Conservation (phyloP, 2,329 filamentous ascomycete species). For the Phaeoacremonium minimum region DNA sequence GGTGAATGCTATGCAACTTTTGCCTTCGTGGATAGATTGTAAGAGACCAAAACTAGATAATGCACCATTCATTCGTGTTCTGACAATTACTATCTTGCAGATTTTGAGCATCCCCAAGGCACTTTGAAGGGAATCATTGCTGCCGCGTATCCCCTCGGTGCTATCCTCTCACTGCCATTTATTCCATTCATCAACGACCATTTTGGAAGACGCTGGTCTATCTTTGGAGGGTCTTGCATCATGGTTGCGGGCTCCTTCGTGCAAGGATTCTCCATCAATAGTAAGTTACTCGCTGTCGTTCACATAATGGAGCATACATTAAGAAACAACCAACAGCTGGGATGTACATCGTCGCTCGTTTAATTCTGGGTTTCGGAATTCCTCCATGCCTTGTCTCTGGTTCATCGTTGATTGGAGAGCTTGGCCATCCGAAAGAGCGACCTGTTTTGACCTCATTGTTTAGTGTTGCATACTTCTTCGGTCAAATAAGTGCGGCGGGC, state of each 20-base stretch:
- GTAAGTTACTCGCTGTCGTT: background rate
- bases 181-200: constrained; percentile 51
- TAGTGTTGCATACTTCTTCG: constrained; percentile 54
- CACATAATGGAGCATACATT: background rate
- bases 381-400: constrained; percentile 55
- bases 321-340: constrained; percentile 22
- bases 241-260: constrained; percentile 52
- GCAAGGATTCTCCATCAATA: constrained; percentile 35
- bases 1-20: no score
- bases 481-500: constrained; percentile 42
- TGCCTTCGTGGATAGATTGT: no score
- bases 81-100: constrained; percentile 13
- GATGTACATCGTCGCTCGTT: constrained; percentile 58
- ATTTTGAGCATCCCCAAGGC: constrained; percentile 39
- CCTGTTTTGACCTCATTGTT: constrained; percentile 55
- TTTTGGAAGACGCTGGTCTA: constrained; percentile 52
- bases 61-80: background rate
- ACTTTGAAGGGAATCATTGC: constrained; percentile 49
- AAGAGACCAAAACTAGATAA: background rate
- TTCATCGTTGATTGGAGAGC: constrained; percentile 54
- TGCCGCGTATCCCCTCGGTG: constrained; percentile 56
- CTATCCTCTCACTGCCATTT: constrained; percentile 53
- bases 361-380: constrained; percentile 57
- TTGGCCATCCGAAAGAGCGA: constrained; percentile 57
- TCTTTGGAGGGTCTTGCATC: constrained; percentile 48